Base-by-base conservation (phyloP, 2,329 filamentous ascomycete genomes). In the Phaeosphaeriaceae sp. region DNA sequence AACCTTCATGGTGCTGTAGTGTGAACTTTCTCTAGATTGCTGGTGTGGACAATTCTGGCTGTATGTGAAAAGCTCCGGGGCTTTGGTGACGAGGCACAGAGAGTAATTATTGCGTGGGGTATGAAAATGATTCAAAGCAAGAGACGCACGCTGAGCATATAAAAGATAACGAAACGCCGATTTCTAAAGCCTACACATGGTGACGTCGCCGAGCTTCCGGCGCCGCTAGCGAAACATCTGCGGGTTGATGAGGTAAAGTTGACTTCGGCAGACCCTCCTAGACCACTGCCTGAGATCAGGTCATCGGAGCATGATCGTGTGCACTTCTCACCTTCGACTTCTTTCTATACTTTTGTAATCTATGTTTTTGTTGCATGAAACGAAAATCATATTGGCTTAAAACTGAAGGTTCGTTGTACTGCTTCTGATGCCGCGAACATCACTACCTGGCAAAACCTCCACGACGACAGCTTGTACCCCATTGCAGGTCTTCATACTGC, bases 1-100 rank as follows among this genome's bases (percentile, higher is more conserved):
- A 76, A 98, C 84, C 90, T 97, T 98, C 95, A 98, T 99, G 1
- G 58, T 70, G 65, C 22, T 23, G 55, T 49, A 40, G 44, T 30
- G 54, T 23, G 28, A n/a, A 40, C 17, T 48, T 61, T 23, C 40
- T 24, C n/a, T 42, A 55, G n/a, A 23, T 56, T 23, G 43, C 53
- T 24, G 46, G 40, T 40, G 19, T 11, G n/a, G 11, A 23, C 26
- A 5, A 6, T 23, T 40, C 17, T 40, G 10, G 6, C 2, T 35
- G 44, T 40, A 50, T 22, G 43, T 35, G 46, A 46, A 23, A 21
- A 46, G 43, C 43, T 46, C 2, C 17, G 10, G 19, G 22, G 43
- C 19, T 23, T 46, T 15, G 19, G 23, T 15, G 30, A 43, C 19
- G 13, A 13, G n/a, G 19, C 43, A 21, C 43, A 21, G 11, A 22